Evolutionary conservation across 2,329 filamentous ascomycete species (phyloP).

Genomic region (Cordyceps cateniannulata): DNA sequence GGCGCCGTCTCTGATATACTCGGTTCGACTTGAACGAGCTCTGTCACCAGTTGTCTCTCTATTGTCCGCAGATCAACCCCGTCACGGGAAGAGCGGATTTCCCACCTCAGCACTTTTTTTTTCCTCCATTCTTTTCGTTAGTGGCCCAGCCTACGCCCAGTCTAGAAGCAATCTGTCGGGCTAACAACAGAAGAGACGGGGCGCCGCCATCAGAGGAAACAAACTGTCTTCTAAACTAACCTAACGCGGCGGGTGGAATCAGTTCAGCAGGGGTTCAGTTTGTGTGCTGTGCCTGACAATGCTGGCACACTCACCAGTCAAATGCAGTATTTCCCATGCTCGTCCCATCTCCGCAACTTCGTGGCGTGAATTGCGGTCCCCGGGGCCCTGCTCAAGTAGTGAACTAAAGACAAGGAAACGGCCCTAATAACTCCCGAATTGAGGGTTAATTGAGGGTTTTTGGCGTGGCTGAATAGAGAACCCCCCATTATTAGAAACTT

Average conservation of each 20-base stretch:
- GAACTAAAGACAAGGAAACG: background rate
- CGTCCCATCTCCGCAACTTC: conserved; percentile 1
- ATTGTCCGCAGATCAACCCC: background rate
- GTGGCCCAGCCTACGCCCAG: background rate
- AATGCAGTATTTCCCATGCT: background rate
- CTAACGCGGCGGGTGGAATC: background rate
- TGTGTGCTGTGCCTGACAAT: background rate
- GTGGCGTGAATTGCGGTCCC: background rate
- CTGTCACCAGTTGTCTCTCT: background rate
- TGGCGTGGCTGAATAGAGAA: background rate
- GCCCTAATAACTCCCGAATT: background rate
- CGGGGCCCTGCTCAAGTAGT: background rate
- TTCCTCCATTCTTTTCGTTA: background rate
- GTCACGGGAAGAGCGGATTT: background rate
- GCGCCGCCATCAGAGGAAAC: background rate
- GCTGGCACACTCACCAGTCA: background rate
- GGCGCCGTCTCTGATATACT: background rate
- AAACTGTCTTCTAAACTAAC: background rate
- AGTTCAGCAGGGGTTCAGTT: background rate
- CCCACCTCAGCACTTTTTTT: background rate
- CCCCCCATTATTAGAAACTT: background rate
- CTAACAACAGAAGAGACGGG: background rate
- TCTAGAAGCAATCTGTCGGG: background rate
- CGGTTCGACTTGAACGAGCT: background rate
- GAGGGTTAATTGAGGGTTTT: background rate